Evolutionary conservation across 495 filamentous ascomycete species (phyloP), one percentile per base, ranked within the genome.

Genomic region (Hamigera avellanea): DNA sequence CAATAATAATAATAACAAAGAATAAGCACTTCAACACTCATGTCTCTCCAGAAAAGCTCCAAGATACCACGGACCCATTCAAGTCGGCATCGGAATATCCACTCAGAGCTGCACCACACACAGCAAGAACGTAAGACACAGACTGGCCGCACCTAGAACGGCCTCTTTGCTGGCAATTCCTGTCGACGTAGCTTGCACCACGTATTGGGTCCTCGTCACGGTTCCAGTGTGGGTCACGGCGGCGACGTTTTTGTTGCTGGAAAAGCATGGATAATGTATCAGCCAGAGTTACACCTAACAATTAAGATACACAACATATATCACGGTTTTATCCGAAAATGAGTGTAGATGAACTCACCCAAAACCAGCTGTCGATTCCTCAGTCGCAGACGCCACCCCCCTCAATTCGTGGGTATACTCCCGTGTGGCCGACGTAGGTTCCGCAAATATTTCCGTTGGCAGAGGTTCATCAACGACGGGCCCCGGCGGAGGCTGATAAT

Each of bases 301-400:
- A n/a, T n/a, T n/a, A n/a, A n/a, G 21, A 23, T 5, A 23, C 21
- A 23, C 21, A 23, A 23, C 9, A 23, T 23, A 23, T 23, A 9
- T 23, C 28, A 32, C 15, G 9, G 32, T 15, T n/a, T 14, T n/a
- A 39, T 10, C 8, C 8, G 14, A 12, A 31, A 18, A 27, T 32
- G 9, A 33, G 9, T 15, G 16, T 12, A 30, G 52, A 62, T 18
- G 61, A 57, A 15, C 62, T 65, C 29, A 49, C 57, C 0, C 53
- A 55, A 31, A 69, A 67, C 43, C 70, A 64, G 37, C 59, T 61
- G 21, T 5, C 4, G 21, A 23, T 5, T 30, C n/a, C 14, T 12
- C 28, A 13, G 28, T 30, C 14, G n/a, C 28, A 3, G 28, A 30
- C 6, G 28, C 28, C n/a, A 13, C 28, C 6, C 28, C 28, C 14